Evolutionary conservation across 805 yeast species (phyloP).

Genomic region (Metschnikowia lachancei): DNA sequence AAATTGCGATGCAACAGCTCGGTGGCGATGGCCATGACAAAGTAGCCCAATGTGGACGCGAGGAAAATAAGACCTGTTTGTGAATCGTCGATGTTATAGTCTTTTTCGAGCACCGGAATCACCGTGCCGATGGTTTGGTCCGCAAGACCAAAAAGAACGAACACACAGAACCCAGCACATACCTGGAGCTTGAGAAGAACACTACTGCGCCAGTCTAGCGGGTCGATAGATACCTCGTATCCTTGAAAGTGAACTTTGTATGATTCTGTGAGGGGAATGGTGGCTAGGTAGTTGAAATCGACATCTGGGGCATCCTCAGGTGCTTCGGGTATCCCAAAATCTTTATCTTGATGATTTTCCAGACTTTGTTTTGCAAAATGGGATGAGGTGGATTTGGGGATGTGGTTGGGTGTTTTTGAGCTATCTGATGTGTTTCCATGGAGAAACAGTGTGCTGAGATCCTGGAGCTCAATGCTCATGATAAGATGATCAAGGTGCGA

Average conservation of each 20-base stretch:
- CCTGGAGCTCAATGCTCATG: constrained; percentile 6
- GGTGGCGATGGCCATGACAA: constrained; percentile 49
- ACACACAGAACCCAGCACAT: constrained; percentile 34
- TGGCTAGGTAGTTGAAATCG: constrained; percentile 12
- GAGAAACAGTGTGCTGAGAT: constrained; percentile 1
- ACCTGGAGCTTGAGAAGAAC: constrained; percentile 44
- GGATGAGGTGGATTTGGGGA: not conserved
- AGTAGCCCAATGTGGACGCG: constrained; percentile 54
- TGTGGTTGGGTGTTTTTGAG: not conserved
- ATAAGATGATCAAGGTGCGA: too few relatives aligned
- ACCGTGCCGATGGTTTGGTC: constrained; percentile 64
- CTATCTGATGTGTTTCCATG: too few relatives aligned
- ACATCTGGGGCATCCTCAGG: not conserved
- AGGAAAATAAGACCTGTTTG: constrained; percentile 50
- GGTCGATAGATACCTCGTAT: constrained; percentile 31
- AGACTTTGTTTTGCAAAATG: not conserved
- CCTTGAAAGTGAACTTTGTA: constrained; percentile 27
- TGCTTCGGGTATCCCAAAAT: not conserved
- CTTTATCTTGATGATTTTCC: not conserved
- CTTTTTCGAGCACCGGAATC: constrained; percentile 48
- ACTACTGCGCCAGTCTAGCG: constrained; percentile 40
- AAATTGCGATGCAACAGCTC: constrained; percentile 38
- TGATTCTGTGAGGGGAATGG: constrained; percentile 10
- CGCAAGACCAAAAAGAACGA: constrained; percentile 51
- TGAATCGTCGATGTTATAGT: constrained; percentile 49